Conservation (phyloP, 192 early-diverging fungal species). For the Gaertneriomyces sp. region DNA sequence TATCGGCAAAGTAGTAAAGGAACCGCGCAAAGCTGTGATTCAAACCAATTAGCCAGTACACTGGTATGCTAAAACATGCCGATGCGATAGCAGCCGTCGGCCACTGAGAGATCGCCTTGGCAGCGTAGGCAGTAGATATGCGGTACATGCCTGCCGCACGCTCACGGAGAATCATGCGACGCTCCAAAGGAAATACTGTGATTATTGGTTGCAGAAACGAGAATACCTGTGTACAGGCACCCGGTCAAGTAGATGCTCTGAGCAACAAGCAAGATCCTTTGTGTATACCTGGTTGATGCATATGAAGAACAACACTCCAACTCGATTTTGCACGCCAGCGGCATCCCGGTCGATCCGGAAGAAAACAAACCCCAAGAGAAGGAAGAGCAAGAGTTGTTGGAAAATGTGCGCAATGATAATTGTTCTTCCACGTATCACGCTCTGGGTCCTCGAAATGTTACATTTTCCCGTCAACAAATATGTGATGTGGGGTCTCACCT, state of each 20-base stretch:
- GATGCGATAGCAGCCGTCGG: conserved; percentile 31
- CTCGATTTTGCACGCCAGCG: conserved; percentile 58
- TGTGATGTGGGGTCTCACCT: conserved; percentile 6
- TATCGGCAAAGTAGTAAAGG: conserved; percentile 13
- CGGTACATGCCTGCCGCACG: conserved; percentile 64
- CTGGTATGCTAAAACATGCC: conserved; percentile 24
- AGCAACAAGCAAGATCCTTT: background rate
- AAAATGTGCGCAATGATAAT: conserved; percentile 8
- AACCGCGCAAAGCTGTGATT: background rate
- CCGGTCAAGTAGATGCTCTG: background rate
- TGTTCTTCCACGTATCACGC: background rate
- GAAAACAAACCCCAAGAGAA: conserved; percentile 59
- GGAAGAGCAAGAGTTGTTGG: conserved; percentile 39
- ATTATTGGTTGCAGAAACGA: conserved; percentile 49
- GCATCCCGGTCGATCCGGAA: conserved; percentile 43
- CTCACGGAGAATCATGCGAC: conserved; percentile 60
- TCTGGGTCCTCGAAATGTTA: conserved; percentile 13
- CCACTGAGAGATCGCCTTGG: conserved; percentile 56
- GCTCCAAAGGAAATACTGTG: conserved; percentile 43
- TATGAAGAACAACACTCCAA: conserved; percentile 62
- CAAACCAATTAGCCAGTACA: conserved; percentile 39
- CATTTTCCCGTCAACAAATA: background rate
- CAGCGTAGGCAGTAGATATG: conserved; percentile 56
- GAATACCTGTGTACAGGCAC: conserved; percentile 7
- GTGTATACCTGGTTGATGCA: conserved; percentile 40